A percentile compares a stretch with the other conserved stretches of the same genome.
Conservation (phyloP, 208 protist species). For the Blechomonas ayalai region DNA sequence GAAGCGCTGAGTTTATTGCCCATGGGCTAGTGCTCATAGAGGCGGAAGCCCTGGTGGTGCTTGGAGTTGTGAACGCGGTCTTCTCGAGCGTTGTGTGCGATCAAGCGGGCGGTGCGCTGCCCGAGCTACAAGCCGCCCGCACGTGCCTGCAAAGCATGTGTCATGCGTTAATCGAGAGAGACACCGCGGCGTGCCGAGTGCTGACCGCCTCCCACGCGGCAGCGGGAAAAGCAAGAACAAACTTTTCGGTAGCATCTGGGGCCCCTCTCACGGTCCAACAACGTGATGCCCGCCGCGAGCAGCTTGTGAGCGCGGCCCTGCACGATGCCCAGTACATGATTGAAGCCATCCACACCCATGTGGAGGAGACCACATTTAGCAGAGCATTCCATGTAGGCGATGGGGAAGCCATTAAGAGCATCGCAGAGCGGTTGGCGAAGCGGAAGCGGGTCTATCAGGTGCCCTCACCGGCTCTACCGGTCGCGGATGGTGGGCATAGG, state of each 20-base stretch:
- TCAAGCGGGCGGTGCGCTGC: constrained; percentile 19
- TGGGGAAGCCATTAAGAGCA: constrained; percentile 31
- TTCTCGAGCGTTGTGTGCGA: constrained; percentile 13
- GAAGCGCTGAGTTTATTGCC: constrained; percentile 58
- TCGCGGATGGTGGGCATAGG: background rate
- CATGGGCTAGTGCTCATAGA: constrained; percentile 68
- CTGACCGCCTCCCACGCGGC: constrained; percentile 6
- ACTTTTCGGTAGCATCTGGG: constrained; percentile 2
- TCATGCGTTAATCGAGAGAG: constrained; percentile 17
- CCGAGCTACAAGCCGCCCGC: constrained; percentile 21
- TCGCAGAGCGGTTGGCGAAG: constrained; percentile 60
- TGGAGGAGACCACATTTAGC: constrained; percentile 34
- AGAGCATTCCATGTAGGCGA: constrained; percentile 8
- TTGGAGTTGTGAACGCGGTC: constrained; percentile 45
- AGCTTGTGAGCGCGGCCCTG: constrained; percentile 50
- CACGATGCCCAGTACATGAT: constrained; percentile 58
- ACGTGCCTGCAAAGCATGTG: constrained; percentile 7
- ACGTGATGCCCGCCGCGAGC: constrained; percentile 38
- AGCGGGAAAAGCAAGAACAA: constrained; percentile 1
- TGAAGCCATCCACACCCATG: constrained; percentile 66
- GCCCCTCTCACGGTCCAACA: constrained; percentile 6
- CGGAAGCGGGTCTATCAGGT: constrained; percentile 49
- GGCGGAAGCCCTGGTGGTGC: constrained; percentile 60
- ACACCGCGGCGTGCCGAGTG: constrained; percentile 18
- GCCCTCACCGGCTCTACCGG: no score